A percentile compares a stretch with the other conserved stretches of the same genome.
Conservation (phyloP, 257 asterid genomes). For the Scutellaria barbata region DNA sequence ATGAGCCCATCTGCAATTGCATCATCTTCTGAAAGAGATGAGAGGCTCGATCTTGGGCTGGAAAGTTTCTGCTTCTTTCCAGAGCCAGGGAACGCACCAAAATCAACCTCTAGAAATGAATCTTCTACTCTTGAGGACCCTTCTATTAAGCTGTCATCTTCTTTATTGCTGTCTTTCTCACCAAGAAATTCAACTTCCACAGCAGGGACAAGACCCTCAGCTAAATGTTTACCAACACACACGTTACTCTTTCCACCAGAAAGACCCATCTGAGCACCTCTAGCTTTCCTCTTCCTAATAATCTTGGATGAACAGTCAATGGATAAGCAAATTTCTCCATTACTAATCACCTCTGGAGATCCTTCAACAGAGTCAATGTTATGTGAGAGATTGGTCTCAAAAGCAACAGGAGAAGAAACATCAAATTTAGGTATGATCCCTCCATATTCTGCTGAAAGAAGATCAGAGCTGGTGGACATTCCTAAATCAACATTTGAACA, state of each 20-base stretch:
- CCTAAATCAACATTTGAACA: constrained; percentile 36
- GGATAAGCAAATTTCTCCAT: constrained; percentile 34
- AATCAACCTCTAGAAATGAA: constrained; percentile 36
- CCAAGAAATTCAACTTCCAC: constrained; percentile 40
- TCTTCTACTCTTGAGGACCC: constrained; percentile 39
- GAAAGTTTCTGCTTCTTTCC: constrained; percentile 50
- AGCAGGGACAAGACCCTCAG: constrained; percentile 42
- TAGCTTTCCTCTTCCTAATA: constrained; percentile 54
- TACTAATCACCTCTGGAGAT: constrained; percentile 32
- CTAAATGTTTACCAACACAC: constrained; percentile 25
- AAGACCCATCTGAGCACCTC: constrained; percentile 39
- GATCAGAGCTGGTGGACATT: constrained; percentile 31
- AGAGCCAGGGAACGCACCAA: constrained; percentile 37
- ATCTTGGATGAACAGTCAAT: constrained; percentile 39
- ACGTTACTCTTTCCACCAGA: constrained; percentile 35
- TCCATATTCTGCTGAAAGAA: constrained; percentile 37
- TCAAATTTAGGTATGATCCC: constrained; percentile 34
- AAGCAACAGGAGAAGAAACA: constrained; percentile 31
- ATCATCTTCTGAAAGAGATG: constrained; percentile 43
- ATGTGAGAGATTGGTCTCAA: constrained; percentile 32
- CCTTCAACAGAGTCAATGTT: constrained; percentile 33
- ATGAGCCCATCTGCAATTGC: constrained; percentile 38
- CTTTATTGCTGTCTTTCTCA: constrained; percentile 37
- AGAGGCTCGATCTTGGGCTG: constrained; percentile 41
- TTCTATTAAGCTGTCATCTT: constrained; percentile 36